phyloP scores from a whole-genome alignment of 305 asterid species.

The Ajuga reptans region DNA sequence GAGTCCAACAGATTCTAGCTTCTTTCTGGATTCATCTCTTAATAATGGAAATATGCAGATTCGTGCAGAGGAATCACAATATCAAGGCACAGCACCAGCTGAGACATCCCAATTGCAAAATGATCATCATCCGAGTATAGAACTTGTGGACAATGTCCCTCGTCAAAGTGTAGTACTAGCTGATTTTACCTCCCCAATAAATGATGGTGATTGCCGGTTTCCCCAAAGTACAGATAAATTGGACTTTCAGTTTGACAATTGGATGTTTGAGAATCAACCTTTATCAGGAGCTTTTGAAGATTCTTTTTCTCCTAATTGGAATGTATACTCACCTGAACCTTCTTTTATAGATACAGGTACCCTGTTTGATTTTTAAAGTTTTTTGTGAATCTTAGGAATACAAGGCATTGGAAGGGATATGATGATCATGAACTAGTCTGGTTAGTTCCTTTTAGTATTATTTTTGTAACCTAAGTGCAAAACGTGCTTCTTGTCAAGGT shows the following conservation, averaged over 20 bases:
- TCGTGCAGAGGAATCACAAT: conserved; percentile 24
- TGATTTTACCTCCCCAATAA: conserved; percentile 6
- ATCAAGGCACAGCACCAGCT: conserved; percentile 26
- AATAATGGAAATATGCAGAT: conserved; percentile 26
- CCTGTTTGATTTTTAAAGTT: conserved; percentile 34
- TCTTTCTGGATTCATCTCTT: conserved; percentile 23
- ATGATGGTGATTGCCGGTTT: conserved; percentile 23
- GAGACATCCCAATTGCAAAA: conserved; percentile 23
- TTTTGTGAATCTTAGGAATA: neutral
- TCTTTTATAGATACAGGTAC: conserved; percentile 40
- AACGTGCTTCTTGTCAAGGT: conserved; percentile 6
- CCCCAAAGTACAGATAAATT: conserved; percentile 27
- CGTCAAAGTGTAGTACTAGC: conserved; percentile 12
- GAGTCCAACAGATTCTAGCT: conserved; percentile 28
- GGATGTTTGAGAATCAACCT: conserved; percentile 35
- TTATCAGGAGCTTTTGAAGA: conserved; percentile 31
- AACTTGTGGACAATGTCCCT: conserved; percentile 16
- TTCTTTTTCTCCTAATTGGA: conserved; percentile 36
- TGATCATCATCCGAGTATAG: conserved; percentile 24
- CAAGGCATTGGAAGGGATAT: neutral
- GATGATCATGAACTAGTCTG: conserved; percentile 16
- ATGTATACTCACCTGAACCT: conserved; percentile 39
- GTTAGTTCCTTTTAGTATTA: conserved; percentile 14
- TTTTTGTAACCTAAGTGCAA: conserved; percentile 15
- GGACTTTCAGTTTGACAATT: conserved; percentile 24